phyloP scores from a whole-genome alignment of 2,329 filamentous ascomycete species.

The Calonectria hongkongensis region DNA sequence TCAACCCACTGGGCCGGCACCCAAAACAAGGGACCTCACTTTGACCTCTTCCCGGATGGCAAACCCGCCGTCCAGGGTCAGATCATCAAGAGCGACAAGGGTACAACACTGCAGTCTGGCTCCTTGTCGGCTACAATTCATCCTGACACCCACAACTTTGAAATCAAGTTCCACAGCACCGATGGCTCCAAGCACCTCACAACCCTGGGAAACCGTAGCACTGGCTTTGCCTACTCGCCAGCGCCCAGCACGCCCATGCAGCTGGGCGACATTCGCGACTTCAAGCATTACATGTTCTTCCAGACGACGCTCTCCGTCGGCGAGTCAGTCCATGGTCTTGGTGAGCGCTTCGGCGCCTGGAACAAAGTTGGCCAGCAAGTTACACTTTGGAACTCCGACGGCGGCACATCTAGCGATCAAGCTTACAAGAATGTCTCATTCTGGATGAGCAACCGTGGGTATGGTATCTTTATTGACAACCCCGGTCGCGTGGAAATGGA shows the following conservation, averaged over 20 bases:
- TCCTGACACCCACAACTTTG: constrained; percentile 60
- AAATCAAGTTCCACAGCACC: constrained; percentile 62
- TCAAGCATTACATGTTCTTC: constrained; percentile 74
- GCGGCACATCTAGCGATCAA: constrained; percentile 81
- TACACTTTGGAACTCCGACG: constrained; percentile 78
- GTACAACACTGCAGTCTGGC: constrained; percentile 61
- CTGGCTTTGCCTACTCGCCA: constrained; percentile 62
- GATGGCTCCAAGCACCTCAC: constrained; percentile 62
- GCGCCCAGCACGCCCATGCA: constrained; percentile 59
- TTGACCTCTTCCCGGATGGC: constrained; percentile 62
- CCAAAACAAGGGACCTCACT: constrained; percentile 61
- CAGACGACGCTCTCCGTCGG: constrained; percentile 73
- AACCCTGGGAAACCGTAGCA: constrained; percentile 62
- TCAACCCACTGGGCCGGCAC: constrained; percentile 63
- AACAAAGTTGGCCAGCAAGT: constrained; percentile 85
- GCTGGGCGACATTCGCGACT: constrained; percentile 62
- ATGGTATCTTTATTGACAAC: constrained; percentile 85
- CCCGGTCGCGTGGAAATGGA: constrained; percentile 82
- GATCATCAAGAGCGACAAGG: constrained; percentile 58
- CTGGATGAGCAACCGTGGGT: constrained; percentile 82
- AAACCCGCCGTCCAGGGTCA: constrained; percentile 55
- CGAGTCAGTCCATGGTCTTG: constrained; percentile 84
- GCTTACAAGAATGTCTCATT: constrained; percentile 84
- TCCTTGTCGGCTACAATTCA: constrained; percentile 60
- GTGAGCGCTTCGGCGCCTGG: constrained; percentile 85